These are phyloP conservation scores for Mucuna pruriens DNA, from an alignment of 306 rosid genomes.

Conservation along the genomic window DNA sequence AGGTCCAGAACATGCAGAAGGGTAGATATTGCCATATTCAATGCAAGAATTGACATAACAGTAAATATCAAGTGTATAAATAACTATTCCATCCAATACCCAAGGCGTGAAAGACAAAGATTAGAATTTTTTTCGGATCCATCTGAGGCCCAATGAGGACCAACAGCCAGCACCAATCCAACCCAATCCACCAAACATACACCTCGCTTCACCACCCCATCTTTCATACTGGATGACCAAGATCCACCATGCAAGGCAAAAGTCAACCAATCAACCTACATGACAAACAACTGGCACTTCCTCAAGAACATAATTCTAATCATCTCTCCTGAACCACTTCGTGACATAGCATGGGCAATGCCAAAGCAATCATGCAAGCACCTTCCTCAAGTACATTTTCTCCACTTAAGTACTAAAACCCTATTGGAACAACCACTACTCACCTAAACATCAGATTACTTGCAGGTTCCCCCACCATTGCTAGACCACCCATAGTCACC, in stretches of 20 bases:
- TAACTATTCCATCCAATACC: neutral
- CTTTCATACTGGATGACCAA: neutral
- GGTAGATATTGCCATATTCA: neutral
- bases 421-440: neutral
- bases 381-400: neutral
- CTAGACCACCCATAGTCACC: neutral
- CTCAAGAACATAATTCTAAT: neutral
- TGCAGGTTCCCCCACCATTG: neutral
- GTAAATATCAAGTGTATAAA: neutral
- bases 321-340: no score
- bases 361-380: no score
- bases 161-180: neutral
- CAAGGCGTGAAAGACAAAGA: neutral
- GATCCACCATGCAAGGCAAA: neutral
- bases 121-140: neutral
- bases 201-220: neutral
- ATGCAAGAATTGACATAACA: neutral
- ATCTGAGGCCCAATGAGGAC: neutral
- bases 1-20: neutral
- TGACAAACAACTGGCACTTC: neutral
- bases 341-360: no score
- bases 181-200: neutral
- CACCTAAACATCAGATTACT: neutral
- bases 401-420: neutral
- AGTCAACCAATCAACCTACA: neutral